phyloP scores from a whole-genome alignment of 2,329 filamentous ascomycete species.

The Sporothrix humicola region DNA sequence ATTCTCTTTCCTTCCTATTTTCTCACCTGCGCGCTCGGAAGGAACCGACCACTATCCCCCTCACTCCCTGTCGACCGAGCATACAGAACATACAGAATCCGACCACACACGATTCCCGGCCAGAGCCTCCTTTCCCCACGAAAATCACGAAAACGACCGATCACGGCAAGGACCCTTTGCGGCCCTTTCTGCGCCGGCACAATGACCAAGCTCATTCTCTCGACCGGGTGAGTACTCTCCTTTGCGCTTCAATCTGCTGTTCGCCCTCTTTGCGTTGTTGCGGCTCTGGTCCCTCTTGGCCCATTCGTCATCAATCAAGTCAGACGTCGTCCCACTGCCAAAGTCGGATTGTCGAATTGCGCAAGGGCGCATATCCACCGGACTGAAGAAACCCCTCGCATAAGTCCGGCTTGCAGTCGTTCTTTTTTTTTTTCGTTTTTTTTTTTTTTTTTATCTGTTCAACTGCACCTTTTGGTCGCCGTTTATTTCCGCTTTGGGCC shows the following conservation, averaged over 20 bases:
- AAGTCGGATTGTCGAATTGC: too few relatives aligned
- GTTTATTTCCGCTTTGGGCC: not conserved
- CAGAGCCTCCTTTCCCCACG: not conserved
- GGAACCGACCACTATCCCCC: not conserved
- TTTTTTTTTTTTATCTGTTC: not conserved
- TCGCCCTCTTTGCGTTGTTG: not conserved
- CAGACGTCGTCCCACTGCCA: too few relatives aligned
- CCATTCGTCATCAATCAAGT: too few relatives aligned
- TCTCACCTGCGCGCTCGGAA: constrained; percentile 17
- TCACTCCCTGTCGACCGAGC: not conserved
- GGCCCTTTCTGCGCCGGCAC: constrained; percentile 10
- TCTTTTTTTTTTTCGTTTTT: too few relatives aligned
- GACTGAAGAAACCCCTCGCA: too few relatives aligned
- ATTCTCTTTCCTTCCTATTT: not conserved
- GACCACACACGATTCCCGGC: not conserved
- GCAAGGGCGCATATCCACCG: too few relatives aligned
- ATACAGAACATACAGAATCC: not conserved
- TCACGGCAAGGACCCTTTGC: constrained; percentile 18
- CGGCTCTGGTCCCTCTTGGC: not conserved
- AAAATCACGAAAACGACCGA: not conserved
- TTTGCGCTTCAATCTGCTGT: not conserved
- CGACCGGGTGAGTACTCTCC: constrained; percentile 30
- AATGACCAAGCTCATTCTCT: constrained; percentile 35
- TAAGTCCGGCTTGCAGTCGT: too few relatives aligned
- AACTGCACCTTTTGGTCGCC: not conserved